These are phyloP conservation scores for Hypoxylon lenormandii DNA, from an alignment of 495 filamentous ascomycete genomes.

Conservation along the genomic window DNA sequence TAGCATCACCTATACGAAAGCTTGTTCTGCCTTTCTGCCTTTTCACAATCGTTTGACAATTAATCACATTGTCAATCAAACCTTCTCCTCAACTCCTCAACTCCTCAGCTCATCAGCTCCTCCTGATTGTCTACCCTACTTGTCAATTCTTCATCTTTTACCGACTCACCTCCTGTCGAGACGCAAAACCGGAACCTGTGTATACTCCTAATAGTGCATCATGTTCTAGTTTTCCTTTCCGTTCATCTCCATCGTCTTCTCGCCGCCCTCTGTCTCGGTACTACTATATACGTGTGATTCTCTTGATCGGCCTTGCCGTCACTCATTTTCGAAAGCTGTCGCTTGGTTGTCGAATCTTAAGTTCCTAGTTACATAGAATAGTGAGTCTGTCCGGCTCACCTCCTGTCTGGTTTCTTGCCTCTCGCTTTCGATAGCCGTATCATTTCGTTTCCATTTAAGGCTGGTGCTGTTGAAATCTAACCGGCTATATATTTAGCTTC, in stretches of 20 bases:
- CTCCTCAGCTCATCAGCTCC: conserved; percentile 13
- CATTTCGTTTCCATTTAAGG: neutral
- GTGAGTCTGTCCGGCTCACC: conserved; percentile 30
- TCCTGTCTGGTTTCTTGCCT: neutral
- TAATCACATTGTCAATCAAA: neutral
- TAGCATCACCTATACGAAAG: conserved; percentile 29
- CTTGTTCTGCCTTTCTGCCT: conserved; percentile 6
- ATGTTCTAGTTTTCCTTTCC: conserved; percentile 50
- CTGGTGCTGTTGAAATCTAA: conserved; percentile 8
- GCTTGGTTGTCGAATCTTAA: conserved; percentile 35
- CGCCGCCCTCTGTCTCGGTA: conserved; percentile 48
- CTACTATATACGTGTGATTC: conserved; percentile 50
- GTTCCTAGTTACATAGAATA: conserved; percentile 27
- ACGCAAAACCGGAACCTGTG: conserved; percentile 21
- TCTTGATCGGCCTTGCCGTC: conserved; percentile 25
- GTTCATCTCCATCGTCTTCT: conserved; percentile 34
- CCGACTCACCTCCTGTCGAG: conserved; percentile 9
- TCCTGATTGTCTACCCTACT: conserved; percentile 4
- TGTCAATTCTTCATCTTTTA: conserved; percentile 5
- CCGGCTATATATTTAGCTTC: neutral
- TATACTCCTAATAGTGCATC: conserved; percentile 40
- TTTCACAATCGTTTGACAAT: conserved; percentile 19
- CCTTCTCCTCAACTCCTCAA: conserved; percentile 7
- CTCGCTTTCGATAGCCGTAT: neutral
- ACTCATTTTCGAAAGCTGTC: conserved; percentile 31